Conservation (phyloP, 805 yeast species). For the Saturnispora serradocipensis region DNA sequence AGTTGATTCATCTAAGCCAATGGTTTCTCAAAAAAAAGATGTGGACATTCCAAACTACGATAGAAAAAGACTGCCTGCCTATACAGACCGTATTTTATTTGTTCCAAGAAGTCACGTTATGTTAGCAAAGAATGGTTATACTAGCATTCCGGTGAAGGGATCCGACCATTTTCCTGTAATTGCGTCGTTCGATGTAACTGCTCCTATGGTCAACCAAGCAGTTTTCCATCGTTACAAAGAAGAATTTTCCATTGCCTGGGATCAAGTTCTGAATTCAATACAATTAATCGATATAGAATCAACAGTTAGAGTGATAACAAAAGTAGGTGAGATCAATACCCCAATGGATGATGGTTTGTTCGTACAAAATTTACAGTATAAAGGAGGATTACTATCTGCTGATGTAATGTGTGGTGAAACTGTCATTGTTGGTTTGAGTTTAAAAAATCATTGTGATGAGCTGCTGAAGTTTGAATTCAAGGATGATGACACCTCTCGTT, state of each 20-base stretch:
- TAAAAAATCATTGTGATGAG: slow-evolving; percentile 31
- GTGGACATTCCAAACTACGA: slow-evolving; percentile 17
- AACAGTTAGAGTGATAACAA: background rate
- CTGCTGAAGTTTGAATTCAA: slow-evolving; percentile 31
- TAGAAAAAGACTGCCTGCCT: slow-evolving; percentile 40
- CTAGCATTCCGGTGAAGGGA: slow-evolving; percentile 18
- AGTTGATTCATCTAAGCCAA: slow-evolving; percentile 1
- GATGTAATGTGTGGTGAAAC: slow-evolving; percentile 10
- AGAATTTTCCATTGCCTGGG: slow-evolving; percentile 27
- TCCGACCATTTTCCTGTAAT: slow-evolving; percentile 54
- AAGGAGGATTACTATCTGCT: background rate
- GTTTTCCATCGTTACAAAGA: slow-evolving; percentile 27
- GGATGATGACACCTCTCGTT: slow-evolving; percentile 20
- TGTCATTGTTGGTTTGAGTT: slow-evolving; percentile 14
- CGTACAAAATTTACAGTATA: background rate
- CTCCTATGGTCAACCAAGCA: slow-evolving; percentile 30
- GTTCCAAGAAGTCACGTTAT: slow-evolving; percentile 18
- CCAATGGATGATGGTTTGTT: background rate
- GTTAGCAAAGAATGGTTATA: slow-evolving; percentile 15
- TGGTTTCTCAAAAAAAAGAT: background rate
- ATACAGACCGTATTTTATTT: slow-evolving; percentile 48
- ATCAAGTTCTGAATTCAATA: slow-evolving; percentile 17
- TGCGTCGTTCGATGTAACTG: slow-evolving; percentile 27
- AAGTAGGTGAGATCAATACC: background rate
- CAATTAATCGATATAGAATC: slow-evolving; percentile 33